These are phyloP conservation scores for Phoma sp. DNA, from an alignment of 2,329 filamentous ascomycete species.

Conservation along the genomic window DNA sequence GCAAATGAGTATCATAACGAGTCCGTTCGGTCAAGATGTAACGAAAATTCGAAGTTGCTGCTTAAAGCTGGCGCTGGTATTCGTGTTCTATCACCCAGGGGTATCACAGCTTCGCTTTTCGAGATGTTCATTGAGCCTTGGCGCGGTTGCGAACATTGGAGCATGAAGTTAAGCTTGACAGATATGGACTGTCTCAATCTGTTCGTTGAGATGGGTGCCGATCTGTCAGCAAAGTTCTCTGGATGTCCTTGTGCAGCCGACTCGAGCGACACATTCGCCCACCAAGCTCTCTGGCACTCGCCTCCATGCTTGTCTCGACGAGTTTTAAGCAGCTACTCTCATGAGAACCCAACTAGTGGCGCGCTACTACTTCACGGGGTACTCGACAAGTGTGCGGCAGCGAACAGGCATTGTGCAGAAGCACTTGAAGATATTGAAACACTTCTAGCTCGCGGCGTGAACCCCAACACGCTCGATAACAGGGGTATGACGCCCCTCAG, in stretches of 20 bases:
- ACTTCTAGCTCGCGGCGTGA: slow-evolving; percentile 33
- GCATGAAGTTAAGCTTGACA: slow-evolving; percentile 20
- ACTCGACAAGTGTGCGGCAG: slow-evolving; percentile 37
- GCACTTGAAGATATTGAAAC: slow-evolving; percentile 40
- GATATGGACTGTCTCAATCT: slow-evolving; percentile 37
- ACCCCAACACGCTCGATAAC: slow-evolving; percentile 30
- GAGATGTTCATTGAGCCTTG: slow-evolving; percentile 40
- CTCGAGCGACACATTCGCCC: slow-evolving; percentile 31
- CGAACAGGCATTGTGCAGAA: slow-evolving; percentile 39
- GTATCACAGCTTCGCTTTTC: slow-evolving; percentile 25
- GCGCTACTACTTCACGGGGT: slow-evolving; percentile 36
- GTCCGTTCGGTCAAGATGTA: slow-evolving; percentile 21
- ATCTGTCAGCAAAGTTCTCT: slow-evolving; percentile 28
- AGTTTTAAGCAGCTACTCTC: slow-evolving; percentile 29
- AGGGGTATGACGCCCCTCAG: slow-evolving; percentile 31
- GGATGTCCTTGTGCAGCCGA: slow-evolving; percentile 31
- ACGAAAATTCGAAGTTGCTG: slow-evolving; percentile 36
- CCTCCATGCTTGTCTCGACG: slow-evolving; percentile 32
- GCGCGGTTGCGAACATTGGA: slow-evolving; percentile 34
- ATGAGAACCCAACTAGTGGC: slow-evolving; percentile 21
- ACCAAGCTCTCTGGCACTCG: slow-evolving; percentile 44
- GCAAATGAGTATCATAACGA: slow-evolving; percentile 24
- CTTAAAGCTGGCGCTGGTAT: slow-evolving; percentile 40
- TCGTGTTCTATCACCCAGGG: slow-evolving; percentile 22
- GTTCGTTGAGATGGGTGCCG: slow-evolving; percentile 35